Conservation (phyloP, 805 yeast species). For the Millerozyma miso region DNA sequence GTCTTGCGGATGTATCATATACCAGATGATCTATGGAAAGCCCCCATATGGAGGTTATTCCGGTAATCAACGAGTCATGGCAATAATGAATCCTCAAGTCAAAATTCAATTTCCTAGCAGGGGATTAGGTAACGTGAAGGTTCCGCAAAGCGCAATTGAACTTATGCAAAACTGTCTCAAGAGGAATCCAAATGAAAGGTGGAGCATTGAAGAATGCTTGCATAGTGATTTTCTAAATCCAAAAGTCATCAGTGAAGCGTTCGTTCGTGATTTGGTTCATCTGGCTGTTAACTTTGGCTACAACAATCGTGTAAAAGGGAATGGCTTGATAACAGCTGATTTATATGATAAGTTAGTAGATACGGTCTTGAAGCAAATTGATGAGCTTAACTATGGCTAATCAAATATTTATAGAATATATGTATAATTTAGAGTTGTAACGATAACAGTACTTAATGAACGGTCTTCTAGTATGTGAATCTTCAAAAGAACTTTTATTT, state of each 20-base stretch:
- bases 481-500: neutral
- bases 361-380: constrained; percentile 36
- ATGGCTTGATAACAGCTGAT: constrained; percentile 38
- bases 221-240: constrained; percentile 69
- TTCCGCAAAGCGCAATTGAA: constrained; percentile 66
- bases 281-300: constrained; percentile 75
- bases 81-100: constrained; percentile 82
- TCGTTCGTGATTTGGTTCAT: constrained; percentile 65
- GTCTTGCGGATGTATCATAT: constrained; percentile 96
- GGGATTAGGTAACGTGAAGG: constrained; percentile 58
- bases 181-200: constrained; percentile 65
- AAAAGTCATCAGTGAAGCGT: constrained; percentile 60
- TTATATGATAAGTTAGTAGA: constrained; percentile 38
- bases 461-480: too few relatives aligned
- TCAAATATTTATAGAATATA: neutral
- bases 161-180: constrained; percentile 67
- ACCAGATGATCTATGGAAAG: constrained; percentile 90
- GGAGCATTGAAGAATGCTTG: constrained; percentile 60
- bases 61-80: constrained; percentile 73
- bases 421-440: neutral
- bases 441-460: neutral
- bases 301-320: constrained; percentile 33
- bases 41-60: constrained; percentile 84
- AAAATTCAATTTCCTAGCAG: constrained; percentile 60
- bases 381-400: constrained; percentile 31